Base-by-base conservation (phyloP, 106 monocot species). In the Dendrobium chrysotoxum region DNA sequence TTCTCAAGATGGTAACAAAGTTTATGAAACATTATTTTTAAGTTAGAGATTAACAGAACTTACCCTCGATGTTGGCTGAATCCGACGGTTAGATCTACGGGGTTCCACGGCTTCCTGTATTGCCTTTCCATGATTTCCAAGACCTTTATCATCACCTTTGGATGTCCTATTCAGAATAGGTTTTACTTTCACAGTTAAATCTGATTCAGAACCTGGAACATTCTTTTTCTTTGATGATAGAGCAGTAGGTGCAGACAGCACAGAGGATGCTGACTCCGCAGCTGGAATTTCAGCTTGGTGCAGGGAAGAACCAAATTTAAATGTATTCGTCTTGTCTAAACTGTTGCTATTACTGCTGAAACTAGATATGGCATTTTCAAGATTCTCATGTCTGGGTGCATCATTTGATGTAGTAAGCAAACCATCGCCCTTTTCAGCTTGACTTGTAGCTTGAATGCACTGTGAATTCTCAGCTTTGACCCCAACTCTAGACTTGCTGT, bases 41-140 rank as follows among this genome's bases (percentile, higher is more conserved):
- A 30, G 4, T 3, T 28, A 66, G 1, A 50, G 15, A 50, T 50
- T 8, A 61, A 64, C 1, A 40, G 40, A 53, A 1, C 85, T 89
- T 84, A 98, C 97, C 86, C 92, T 89, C 57, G 94, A 91, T 25
- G 97, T 98, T 40, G 97, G 97, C 57, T 92, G 97, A 75, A 98
- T 98, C 82, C 81, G 88, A 12, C 97, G 90, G 71, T 84, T 92
- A 15, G 97, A 98, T 77, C 97, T 92, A 20, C 97, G 83, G 31
- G 94, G 92, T 76, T 94, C 92, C 77, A 41, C 53, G 18, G 80
- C 61, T 70, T 87, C 91, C 79, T 55, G 23, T 28, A 74, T n/a
- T 41, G 40, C 35, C 46, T 81, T 86, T 28, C 78, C 85, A 74
- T n/a, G 17, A 80, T 81, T 58, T 80, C 86, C 87, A 79, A 75